phyloP scores from a whole-genome alignment of 2,329 filamentous ascomycete species.

The Colletotrichum lentis region DNA sequence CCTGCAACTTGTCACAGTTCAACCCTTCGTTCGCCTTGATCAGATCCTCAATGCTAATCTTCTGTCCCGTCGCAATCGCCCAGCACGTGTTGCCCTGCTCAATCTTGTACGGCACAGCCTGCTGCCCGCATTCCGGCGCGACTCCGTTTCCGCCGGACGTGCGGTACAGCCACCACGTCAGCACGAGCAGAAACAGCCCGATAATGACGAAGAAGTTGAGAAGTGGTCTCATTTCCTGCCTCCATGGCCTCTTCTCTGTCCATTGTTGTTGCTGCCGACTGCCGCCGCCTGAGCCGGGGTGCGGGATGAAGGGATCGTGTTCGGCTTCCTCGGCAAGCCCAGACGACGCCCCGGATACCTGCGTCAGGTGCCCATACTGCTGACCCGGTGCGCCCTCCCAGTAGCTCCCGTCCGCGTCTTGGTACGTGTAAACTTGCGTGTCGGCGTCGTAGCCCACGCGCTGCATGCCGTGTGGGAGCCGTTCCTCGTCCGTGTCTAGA shows the following conservation, averaged over 20 bases:
- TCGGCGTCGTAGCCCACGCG: slow-evolving; percentile 66
- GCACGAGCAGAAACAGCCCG: slow-evolving; percentile 57
- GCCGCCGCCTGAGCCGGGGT: neutral
- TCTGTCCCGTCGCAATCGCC: slow-evolving; percentile 56
- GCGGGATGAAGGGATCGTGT: slow-evolving; percentile 46
- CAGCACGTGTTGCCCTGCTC: slow-evolving; percentile 61
- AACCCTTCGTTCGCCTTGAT: slow-evolving; percentile 55
- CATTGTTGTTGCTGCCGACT: slow-evolving; percentile 18
- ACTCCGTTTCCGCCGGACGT: slow-evolving; percentile 40
- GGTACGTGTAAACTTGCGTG: slow-evolving; percentile 61
- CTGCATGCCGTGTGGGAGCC: slow-evolving; percentile 63
- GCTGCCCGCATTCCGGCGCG: slow-evolving; percentile 27
- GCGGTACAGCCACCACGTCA: slow-evolving; percentile 59
- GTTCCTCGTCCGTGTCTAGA: slow-evolving; percentile 58
- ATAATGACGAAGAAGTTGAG: slow-evolving; percentile 66
- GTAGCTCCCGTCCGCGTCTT: slow-evolving; percentile 56
- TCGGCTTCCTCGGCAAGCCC: slow-evolving; percentile 39
- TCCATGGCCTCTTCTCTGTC: slow-evolving; percentile 54
- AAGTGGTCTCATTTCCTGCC: slow-evolving; percentile 62
- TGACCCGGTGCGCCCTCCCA: slow-evolving; percentile 61
- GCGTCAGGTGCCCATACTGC: slow-evolving; percentile 58
- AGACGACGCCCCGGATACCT: slow-evolving; percentile 47
- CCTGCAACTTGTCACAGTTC: slow-evolving; percentile 56
- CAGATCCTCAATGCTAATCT: slow-evolving; percentile 56
- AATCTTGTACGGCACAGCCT: slow-evolving; percentile 49